Conservation (phyloP, 2,329 filamentous ascomycete species). For the Akanthomyces uredinophilus region DNA sequence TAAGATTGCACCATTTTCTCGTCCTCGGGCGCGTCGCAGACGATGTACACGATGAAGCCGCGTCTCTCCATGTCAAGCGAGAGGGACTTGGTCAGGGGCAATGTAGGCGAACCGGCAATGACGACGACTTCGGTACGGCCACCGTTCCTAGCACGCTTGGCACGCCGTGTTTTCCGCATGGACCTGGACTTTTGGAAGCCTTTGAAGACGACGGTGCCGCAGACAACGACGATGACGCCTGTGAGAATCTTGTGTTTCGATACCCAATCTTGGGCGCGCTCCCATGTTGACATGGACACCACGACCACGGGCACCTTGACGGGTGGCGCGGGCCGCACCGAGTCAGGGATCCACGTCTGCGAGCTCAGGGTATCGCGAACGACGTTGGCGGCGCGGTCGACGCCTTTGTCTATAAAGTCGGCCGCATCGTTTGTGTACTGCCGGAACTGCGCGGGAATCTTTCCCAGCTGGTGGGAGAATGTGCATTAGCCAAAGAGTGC, state of each 20-base stretch:
- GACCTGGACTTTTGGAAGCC: slow-evolving; percentile 48
- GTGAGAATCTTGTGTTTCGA: slow-evolving; percentile 66
- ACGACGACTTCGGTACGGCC: slow-evolving; percentile 82
- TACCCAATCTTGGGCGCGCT: slow-evolving; percentile 66
- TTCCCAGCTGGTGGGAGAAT: slow-evolving; percentile 39
- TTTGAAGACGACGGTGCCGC: slow-evolving; percentile 59
- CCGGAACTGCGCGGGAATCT: slow-evolving; percentile 58
- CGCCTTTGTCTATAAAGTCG: slow-evolving; percentile 73
- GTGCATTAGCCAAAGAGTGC: background rate
- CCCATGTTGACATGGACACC: slow-evolving; percentile 33
- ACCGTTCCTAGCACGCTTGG: slow-evolving; percentile 74
- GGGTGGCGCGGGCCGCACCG: slow-evolving; percentile 56
- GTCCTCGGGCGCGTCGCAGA: slow-evolving; percentile 80
- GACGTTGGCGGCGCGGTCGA: slow-evolving; percentile 67
- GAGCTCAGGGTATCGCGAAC: slow-evolving; percentile 66
- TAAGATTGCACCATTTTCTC: slow-evolving; percentile 73
- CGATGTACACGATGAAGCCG: slow-evolving; percentile 89
- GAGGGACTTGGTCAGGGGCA: slow-evolving; percentile 78
- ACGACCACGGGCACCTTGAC: slow-evolving; percentile 29
- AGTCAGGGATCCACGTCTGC: slow-evolving; percentile 67
- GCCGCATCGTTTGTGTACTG: slow-evolving; percentile 68
- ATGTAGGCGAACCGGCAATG: slow-evolving; percentile 78
- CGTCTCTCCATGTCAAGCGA: slow-evolving; percentile 82
- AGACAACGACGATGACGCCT: slow-evolving; percentile 63
- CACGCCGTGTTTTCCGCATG: slow-evolving; percentile 64